phyloP scores from a whole-genome alignment of 2,329 filamentous ascomycete species.

The Metarhizium rileyi region DNA sequence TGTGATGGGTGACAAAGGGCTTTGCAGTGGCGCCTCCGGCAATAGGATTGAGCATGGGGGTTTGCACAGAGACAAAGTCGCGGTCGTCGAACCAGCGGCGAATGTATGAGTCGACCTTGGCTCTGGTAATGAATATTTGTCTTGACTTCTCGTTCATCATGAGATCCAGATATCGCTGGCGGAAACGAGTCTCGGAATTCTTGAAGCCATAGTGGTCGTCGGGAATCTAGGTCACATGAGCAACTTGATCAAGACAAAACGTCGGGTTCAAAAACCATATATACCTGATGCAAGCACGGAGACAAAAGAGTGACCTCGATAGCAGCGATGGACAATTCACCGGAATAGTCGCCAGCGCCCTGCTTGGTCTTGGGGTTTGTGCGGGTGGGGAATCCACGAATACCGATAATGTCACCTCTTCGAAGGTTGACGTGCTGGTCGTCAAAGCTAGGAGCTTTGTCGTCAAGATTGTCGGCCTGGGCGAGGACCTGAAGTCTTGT shows the following conservation, averaged over 20 bases:
- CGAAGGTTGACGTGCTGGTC: conserved; percentile 84
- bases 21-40: conserved; percentile 89
- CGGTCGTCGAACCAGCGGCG: conserved; percentile 79
- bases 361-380: conserved; percentile 86
- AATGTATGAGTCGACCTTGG: conserved; percentile 83
- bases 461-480: conserved; percentile 68
- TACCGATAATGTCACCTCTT: conserved; percentile 83
- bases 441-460: conserved; percentile 60
- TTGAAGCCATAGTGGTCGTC: conserved; percentile 91
- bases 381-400: conserved; percentile 31
- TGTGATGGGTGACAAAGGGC: conserved; percentile 93
- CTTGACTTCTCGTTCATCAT: conserved; percentile 91
- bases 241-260: not conserved
- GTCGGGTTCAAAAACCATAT: conserved; percentile 29
- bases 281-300: conserved; percentile 65
- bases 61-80: conserved; percentile 91
- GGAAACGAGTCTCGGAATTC: conserved; percentile 86
- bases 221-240: conserved; percentile 36
- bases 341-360: conserved; percentile 54
- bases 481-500: conserved; percentile 84
- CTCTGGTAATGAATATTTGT: conserved; percentile 73
- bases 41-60: conserved; percentile 94
- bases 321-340: conserved; percentile 91
- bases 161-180: conserved; percentile 88
- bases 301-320: conserved; percentile 76